Percentiles rank a stretch among this genome's conserved stretches.
Evolutionary conservation across 2,329 filamentous ascomycete species (phyloP).

Genomic region (Nemania abortiva): DNA sequence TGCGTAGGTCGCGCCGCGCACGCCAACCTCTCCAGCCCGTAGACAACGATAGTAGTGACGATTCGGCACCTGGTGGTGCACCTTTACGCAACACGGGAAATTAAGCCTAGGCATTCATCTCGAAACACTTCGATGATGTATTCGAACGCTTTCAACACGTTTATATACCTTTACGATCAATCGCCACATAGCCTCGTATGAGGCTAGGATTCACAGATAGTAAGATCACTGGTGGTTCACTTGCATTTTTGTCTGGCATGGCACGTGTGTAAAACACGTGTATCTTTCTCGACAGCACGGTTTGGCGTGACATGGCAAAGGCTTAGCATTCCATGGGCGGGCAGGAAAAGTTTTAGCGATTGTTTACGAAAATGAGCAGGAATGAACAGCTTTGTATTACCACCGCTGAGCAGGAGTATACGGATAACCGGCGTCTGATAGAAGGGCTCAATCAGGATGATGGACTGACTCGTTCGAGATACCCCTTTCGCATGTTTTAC

Average conservation of each 20-base stretch:
- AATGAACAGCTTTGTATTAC: conserved; percentile 35
- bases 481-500: conserved; percentile 38
- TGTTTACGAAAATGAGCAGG: conserved; percentile 29
- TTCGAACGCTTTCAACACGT: conserved; percentile 1
- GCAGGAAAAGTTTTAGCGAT: conserved; percentile 29
- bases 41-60: conserved; percentile 40
- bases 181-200: neutral
- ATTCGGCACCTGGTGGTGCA: conserved; percentile 37
- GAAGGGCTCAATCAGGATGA: conserved; percentile 34
- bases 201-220: conserved; percentile 5
- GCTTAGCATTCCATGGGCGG: conserved; percentile 33
- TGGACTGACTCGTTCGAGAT: conserved; percentile 40
- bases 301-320: conserved; percentile 25
- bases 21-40: conserved; percentile 19
- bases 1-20: conserved; percentile 26
- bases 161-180: conserved; percentile 9
- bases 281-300: conserved; percentile 20
- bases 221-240: conserved; percentile 5
- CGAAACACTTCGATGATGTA: neutral
- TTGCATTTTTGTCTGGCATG: conserved; percentile 26
- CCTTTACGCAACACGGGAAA: conserved; percentile 17
- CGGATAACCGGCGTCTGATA: conserved; percentile 37
- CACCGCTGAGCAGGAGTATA: conserved; percentile 31
- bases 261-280: conserved; percentile 15
- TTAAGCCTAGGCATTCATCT: neutral